Evolutionary conservation across 768 basidiomycete species (phyloP), one percentile per base, ranked within the genome.

Genomic region (Kwoniella europaea): DNA sequence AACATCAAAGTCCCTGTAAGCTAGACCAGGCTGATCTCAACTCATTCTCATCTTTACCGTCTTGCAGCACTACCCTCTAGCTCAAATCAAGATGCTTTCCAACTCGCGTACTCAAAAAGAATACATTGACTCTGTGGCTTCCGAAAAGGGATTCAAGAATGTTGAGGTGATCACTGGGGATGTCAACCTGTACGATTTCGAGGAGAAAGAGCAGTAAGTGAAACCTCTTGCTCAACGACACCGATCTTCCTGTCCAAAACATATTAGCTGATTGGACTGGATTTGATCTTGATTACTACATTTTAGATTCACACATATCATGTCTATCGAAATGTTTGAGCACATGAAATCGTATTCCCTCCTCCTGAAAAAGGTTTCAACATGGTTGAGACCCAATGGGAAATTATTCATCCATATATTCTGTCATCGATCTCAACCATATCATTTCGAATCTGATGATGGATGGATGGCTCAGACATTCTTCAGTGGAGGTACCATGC

Each of bases 391-490:
- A 35, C 87, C 88, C 4, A 84, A 81, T 5, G 85, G 89, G 0
- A 85, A 90, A 0, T 82, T 91, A 29, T 91, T 90, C 81, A 85
- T 91, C 29, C 90, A 91, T 75, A 88, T 91, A 29, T 91, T 91
- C 84, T 90, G 90, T 74, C 90, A 91, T 79, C 75, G 77, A 52
- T 86, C 85, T 4, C 88, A 85, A 0, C 89, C 90, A 7, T 91
- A 91, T 76, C 89, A 91, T 73, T 91, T 91, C 70, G 88, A 88
- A 66, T 87, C 89, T 64, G 86, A 85, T 64, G 90, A 90, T 69
- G 89, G 89, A 5, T 91, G 90, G 90, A 91, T 91, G 90, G 87
- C 89, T 44, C 85, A 89, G 82, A 89, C 87, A 46, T 91, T 91
- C 84, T 91, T 91, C 80, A 88, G 89, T 10, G 89, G 90, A n/a